Base-by-base conservation (phyloP, 306 rosid species). In the Leucaena leucocephala region DNA sequence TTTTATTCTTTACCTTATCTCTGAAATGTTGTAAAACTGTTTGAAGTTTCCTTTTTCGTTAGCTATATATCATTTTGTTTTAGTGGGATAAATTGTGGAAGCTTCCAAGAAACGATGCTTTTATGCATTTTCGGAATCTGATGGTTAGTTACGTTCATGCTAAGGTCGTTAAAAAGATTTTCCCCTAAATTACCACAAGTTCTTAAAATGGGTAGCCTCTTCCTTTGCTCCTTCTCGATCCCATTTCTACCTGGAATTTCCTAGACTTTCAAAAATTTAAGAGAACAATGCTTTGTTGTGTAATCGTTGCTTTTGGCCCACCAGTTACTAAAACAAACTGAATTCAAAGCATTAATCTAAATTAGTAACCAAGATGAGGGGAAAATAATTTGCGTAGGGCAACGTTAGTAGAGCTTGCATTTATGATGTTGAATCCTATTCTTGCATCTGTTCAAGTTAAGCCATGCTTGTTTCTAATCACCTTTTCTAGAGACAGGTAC, bases 371-470 rank as follows among this genome's bases (percentile, higher is more conserved):
- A 19, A 10, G 75, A 52, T n/a, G 3, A 38, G 39, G 40, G 15
- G 38, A 35, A n/a, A 66, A n/a, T 7, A 36, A 15, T 44, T 34
- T 48, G 54, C 68, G 35, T 67, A 15, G 13, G 36, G 36, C 8
- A 58, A 33, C 43, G 4, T 9, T 66, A n/a, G 61, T 45, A 12
- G 8, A 42, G 7, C 59, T 45, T 69, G 74, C 40, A 68, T 27
- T 19, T 22, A 27, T 44, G 57, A 44, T 11, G 22, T 57, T 69
- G 55, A 11, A 50, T 45, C 19, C 9, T 5, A 43, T 74, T 42
- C 33, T 58, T 59, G 50, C 65, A 10, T 21, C 39, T 15, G 65
- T 76, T 76, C 49, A 59, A 27, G 13, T 59, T 61, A 70, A 68
- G 50, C 77, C 11, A 27, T n/a, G 75, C 52, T 42, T 71, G 65